Conservation (phyloP, 2,329 filamentous ascomycete genomes). For the Colletotrichum salicis region DNA sequence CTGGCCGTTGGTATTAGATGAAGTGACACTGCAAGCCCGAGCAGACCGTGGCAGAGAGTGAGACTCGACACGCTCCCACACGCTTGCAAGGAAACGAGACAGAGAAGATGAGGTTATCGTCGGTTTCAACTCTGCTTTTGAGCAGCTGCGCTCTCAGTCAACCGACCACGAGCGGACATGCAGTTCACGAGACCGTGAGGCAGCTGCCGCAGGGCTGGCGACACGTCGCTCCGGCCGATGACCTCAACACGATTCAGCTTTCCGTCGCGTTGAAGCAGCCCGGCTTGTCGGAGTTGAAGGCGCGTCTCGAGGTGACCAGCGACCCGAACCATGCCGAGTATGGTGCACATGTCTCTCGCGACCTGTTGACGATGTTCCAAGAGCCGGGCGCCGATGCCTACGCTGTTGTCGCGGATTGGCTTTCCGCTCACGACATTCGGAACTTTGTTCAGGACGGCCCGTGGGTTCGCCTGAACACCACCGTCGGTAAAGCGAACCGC, state of each 20-base stretch:
- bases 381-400: constrained; percentile 47
- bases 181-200: neutral
- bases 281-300: constrained; percentile 24
- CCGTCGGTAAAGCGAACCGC: constrained; percentile 50
- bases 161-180: neutral
- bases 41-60: neutral
- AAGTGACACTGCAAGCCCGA: neutral
- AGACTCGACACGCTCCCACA: neutral
- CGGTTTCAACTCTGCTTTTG: neutral
- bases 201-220: constrained; percentile 1
- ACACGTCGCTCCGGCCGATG: neutral
- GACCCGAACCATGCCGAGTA: constrained; percentile 1
- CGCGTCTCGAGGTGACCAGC: constrained; percentile 38
- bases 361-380: constrained; percentile 50
- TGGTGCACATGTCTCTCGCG: constrained; percentile 46
- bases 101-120: constrained; percentile 8
- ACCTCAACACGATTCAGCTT: neutral
- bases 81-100: neutral
- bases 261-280: constrained; percentile 35
- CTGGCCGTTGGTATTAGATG: constrained; percentile 7
- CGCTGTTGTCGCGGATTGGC: constrained; percentile 53
- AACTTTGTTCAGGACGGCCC: constrained; percentile 48
- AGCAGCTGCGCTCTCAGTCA: neutral
- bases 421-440: constrained; percentile 50
- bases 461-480: constrained; percentile 55